Conservation (phyloP, 805 yeast genomes). For the Yarrowia hollandica region DNA sequence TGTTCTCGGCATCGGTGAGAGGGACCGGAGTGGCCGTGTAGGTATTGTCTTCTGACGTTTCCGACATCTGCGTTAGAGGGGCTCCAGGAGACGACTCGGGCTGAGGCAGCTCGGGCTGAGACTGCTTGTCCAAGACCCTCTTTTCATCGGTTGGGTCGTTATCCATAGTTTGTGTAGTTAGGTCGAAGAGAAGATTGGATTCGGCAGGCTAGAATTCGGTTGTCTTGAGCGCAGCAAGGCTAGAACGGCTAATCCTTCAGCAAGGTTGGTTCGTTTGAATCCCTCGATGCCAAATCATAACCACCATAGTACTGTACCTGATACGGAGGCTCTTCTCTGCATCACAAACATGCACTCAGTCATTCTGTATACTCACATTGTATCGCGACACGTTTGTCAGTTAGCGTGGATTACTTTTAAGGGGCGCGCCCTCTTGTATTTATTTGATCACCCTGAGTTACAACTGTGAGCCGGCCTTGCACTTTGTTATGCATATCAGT, state of each 20-base stretch:
- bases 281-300: too few relatives aligned
- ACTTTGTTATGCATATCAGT: slow-evolving; percentile 25
- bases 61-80: slow-evolving; percentile 26
- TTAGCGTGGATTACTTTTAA: background rate
- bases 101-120: background rate
- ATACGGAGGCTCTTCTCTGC: background rate
- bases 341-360: background rate
- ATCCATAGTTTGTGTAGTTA: background rate
- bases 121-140: background rate
- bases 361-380: slow-evolving; percentile 4
- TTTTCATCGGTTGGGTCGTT: background rate
- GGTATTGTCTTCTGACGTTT: slow-evolving; percentile 19
- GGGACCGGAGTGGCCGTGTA: slow-evolving; percentile 28
- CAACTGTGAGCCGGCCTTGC: background rate
- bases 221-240: slow-evolving; percentile 3
- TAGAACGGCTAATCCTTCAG: slow-evolving; percentile 9
- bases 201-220: background rate
- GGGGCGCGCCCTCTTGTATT: background rate
- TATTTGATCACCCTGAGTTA: slow-evolving; percentile 6
- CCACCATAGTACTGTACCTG: too few relatives aligned
- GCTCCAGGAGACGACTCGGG: background rate
- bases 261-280: background rate
- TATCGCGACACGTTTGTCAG: background rate
- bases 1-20: slow-evolving; percentile 19
- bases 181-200: background rate